phyloP scores from a whole-genome alignment of 73 alveolate species.

The Breviolum minutum region DNA sequence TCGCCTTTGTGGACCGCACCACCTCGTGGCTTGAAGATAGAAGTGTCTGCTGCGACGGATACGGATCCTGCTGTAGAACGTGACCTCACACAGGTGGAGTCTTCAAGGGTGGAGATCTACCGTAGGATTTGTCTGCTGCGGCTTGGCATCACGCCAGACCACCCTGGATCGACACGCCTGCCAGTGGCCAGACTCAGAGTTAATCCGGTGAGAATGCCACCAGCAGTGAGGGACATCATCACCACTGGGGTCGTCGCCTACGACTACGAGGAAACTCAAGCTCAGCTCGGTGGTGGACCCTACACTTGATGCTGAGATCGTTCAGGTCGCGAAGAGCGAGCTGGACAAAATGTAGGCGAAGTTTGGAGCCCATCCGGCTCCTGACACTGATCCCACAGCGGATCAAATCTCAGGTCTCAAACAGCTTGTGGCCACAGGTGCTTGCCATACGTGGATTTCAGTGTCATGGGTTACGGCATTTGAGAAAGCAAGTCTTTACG shows the following conservation, averaged over 20 bases:
- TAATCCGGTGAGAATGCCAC: background rate
- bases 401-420: background rate
- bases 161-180: background rate
- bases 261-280: constrained; percentile 10
- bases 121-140: background rate
- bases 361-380: constrained; percentile 20
- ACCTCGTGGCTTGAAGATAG: background rate
- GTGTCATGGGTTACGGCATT: background rate
- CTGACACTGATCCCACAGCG: background rate
- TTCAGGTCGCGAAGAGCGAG: background rate
- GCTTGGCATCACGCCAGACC: background rate
- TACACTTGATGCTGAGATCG: background rate
- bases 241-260: background rate
- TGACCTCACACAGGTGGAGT: background rate
- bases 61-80: background rate
- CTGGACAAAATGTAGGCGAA: background rate
- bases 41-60: background rate
- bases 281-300: constrained; percentile 16
- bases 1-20: constrained; percentile 5
- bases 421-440: background rate
- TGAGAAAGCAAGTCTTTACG: background rate
- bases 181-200: too few relatives aligned
- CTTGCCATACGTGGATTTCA: constrained; percentile 3
- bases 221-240: background rate
- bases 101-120: background rate